Conservation (phyloP, 2,329 filamentous ascomycete species). For the Colletotrichum brevisporum region DNA sequence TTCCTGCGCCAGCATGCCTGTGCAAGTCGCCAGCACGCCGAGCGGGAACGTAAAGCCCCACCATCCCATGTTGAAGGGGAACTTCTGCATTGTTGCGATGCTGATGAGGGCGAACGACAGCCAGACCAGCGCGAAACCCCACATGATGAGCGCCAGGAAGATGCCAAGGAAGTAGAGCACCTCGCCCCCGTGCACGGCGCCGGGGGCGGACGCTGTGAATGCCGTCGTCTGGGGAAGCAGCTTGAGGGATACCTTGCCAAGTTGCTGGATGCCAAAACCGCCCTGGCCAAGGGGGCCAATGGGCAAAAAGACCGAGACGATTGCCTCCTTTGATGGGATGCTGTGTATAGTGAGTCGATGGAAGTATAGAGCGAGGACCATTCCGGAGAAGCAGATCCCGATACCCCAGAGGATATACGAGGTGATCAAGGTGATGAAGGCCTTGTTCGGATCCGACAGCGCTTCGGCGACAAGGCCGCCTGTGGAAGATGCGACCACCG, state of each 20-base stretch:
- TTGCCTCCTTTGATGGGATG: conserved; percentile 75
- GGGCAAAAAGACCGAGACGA: conserved; percentile 77
- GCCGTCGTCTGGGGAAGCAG: conserved; percentile 56
- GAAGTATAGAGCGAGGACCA: conserved; percentile 77
- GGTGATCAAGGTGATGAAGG: conserved; percentile 69
- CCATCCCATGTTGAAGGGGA: conserved; percentile 64
- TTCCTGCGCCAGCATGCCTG: conserved; percentile 55
- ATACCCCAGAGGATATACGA: conserved; percentile 80
- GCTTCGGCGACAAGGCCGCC: conserved; percentile 60
- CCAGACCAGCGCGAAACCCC: conserved; percentile 61
- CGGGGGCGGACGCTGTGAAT: conserved; percentile 60
- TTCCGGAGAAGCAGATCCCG: conserved; percentile 70
- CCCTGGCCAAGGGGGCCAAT: conserved; percentile 78
- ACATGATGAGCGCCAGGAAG: conserved; percentile 58
- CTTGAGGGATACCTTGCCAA: conserved; percentile 62
- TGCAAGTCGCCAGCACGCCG: conserved; percentile 60
- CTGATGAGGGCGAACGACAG: conserved; percentile 59
- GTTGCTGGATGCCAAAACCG: conserved; percentile 69
- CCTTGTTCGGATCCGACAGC: conserved; percentile 26
- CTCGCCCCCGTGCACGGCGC: conserved; percentile 58
- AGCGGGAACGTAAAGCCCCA: conserved; percentile 64
- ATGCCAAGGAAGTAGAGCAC: conserved; percentile 72
- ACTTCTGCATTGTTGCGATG: conserved; percentile 52
- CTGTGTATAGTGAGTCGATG: conserved; percentile 77
- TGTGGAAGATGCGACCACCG: conserved; percentile 75